These are phyloP conservation scores for Baudoinia panamericana DNA, from an alignment of 495 filamentous ascomycete species.

Conservation along the genomic window DNA sequence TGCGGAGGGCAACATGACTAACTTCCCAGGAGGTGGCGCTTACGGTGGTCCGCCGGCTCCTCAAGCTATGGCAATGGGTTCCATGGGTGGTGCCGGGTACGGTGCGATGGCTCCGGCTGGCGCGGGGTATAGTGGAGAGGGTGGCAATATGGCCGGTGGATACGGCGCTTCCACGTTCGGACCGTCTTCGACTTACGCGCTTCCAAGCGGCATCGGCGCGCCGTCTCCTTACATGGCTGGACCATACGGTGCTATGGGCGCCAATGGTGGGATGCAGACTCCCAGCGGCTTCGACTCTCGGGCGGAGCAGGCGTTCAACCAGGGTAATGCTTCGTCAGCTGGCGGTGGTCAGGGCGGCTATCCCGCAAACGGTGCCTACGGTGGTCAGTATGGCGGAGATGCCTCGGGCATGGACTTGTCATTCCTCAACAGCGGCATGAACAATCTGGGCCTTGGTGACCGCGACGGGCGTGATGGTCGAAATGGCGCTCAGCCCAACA, in stretches of 20 bases:
- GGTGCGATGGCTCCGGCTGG: slow-evolving; percentile 10
- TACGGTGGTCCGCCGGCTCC: slow-evolving; percentile 8
- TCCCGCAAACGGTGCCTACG: slow-evolving; percentile 11
- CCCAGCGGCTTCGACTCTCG: slow-evolving; percentile 84
- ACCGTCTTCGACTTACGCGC: slow-evolving; percentile 75
- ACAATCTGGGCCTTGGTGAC: slow-evolving; percentile 21
- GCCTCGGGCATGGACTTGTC: slow-evolving; percentile 14
- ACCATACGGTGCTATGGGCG: slow-evolving; percentile 53
- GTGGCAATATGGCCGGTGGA: slow-evolving; percentile 34
- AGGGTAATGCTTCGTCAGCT: slow-evolving; percentile 27
- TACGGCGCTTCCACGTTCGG: slow-evolving; percentile 76
- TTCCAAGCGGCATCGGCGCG: slow-evolving; percentile 80
- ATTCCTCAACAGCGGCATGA: slow-evolving; percentile 22
- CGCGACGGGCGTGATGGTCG: slow-evolving; percentile 20
- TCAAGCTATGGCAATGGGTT: slow-evolving; percentile 9
- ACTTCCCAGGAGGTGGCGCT: background rate
- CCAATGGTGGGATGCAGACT: slow-evolving; percentile 23
- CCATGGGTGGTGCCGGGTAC: slow-evolving; percentile 11
- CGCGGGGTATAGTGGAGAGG: slow-evolving; percentile 6
- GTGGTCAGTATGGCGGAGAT: slow-evolving; percentile 8
- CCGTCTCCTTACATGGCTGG: slow-evolving; percentile 71
- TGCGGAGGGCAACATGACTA: slow-evolving; percentile 43
- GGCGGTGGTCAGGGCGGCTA: slow-evolving; percentile 7
- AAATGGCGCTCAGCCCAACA: background rate
- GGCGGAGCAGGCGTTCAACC: slow-evolving; percentile 52